Evolutionary conservation across 768 basidiomycete genomes (phyloP).

Genomic region (Mycena capillaripes): DNA sequence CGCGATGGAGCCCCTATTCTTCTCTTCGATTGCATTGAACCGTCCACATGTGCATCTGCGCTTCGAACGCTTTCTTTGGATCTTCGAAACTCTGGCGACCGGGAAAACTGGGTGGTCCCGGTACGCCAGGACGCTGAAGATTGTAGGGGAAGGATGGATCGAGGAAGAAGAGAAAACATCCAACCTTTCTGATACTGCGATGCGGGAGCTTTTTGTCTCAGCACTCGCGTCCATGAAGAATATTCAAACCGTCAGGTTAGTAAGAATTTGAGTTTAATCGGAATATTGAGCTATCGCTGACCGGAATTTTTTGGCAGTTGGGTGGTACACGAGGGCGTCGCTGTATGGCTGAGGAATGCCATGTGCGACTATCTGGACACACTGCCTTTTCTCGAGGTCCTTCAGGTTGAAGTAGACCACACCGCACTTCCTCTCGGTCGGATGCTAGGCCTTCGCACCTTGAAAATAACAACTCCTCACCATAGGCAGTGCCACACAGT

Average conservation of each 20-base stretch:
- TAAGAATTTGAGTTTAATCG: no score
- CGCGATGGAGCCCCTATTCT: not conserved
- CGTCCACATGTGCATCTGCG: not conserved
- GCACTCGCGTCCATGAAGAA: constrained; percentile 2
- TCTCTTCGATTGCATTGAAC: not conserved
- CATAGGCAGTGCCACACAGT: not conserved
- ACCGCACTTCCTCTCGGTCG: not conserved
- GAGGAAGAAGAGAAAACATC: not conserved
- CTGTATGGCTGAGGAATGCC: not conserved
- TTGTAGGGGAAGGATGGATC: not conserved
- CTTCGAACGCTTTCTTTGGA: not conserved
- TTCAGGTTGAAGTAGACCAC: not conserved
- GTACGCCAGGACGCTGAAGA: not conserved
- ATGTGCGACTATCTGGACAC: not conserved
- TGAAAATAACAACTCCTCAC: not conserved
- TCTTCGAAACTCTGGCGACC: not conserved
- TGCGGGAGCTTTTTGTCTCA: not conserved
- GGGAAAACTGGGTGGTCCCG: not conserved
- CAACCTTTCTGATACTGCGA: not conserved
- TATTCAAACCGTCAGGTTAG: not conserved
- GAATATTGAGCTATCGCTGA: not conserved
- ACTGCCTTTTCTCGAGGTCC: not conserved
- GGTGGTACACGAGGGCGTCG: not conserved
- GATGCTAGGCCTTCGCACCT: not conserved
- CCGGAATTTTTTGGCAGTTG: not conserved